Percentiles rank a stretch among this genome's conserved stretches.
Conservation (phyloP, 2,329 filamentous ascomycete species). For the Pseudocercospora crystallina region DNA sequence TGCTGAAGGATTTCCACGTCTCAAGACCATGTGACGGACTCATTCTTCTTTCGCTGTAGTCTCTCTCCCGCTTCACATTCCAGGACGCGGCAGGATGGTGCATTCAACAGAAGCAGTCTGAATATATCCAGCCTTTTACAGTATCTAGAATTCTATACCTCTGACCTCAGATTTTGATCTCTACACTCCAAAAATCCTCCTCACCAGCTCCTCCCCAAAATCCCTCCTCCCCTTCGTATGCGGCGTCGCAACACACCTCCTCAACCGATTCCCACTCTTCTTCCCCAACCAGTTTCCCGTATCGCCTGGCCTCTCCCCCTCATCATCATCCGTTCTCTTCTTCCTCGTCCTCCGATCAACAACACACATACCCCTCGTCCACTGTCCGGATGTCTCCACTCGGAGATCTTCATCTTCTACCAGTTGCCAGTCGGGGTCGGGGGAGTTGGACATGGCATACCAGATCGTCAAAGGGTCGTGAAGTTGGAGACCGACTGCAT, state of each 20-base stretch:
- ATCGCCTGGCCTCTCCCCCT: conserved; percentile 66
- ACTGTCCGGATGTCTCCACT: conserved; percentile 87
- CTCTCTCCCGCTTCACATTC: too few relatives aligned
- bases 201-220: conserved; percentile 32
- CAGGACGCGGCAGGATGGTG: too few relatives aligned
- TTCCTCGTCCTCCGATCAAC: conserved; percentile 68
- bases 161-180: too few relatives aligned
- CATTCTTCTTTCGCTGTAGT: too few relatives aligned
- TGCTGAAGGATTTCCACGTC: too few relatives aligned
- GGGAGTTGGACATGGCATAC: conserved; percentile 33
- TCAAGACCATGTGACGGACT: too few relatives aligned
- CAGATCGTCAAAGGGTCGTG: conserved; percentile 48
- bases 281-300: conserved; percentile 72
- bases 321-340: conserved; percentile 50
- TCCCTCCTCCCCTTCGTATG: conserved; percentile 63
- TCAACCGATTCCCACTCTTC: conserved; percentile 75
- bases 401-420: conserved; percentile 71
- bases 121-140: too few relatives aligned
- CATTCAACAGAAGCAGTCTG: too few relatives aligned
- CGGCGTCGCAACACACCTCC: conserved; percentile 68
- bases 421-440: conserved; percentile 37
- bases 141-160: too few relatives aligned
- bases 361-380: conserved; percentile 86
- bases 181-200: conserved; percentile 20
- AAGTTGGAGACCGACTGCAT: conserved; percentile 42